Conservation (phyloP, 2,329 filamentous ascomycete genomes). For the Calcarisporium arbuscula region DNA sequence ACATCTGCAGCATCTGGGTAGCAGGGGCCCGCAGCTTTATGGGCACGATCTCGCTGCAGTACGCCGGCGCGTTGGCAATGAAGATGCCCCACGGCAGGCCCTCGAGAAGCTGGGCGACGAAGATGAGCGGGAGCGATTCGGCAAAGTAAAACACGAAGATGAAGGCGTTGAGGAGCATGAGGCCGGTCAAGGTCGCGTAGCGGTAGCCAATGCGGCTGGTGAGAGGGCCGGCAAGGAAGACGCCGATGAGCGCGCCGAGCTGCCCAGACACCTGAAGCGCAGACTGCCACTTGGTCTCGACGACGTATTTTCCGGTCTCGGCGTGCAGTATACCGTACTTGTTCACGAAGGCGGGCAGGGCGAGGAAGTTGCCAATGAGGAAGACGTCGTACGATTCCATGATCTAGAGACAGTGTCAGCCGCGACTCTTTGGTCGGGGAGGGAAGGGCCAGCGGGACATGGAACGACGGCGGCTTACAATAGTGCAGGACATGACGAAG, state of each 20-base stretch:
- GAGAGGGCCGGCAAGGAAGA: conserved; percentile 30
- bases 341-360: conserved; percentile 29
- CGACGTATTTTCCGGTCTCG: conserved; percentile 14
- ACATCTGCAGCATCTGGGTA: conserved; percentile 58
- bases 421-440: not conserved
- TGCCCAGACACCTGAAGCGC: conserved; percentile 27
- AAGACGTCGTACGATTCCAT: conserved; percentile 47
- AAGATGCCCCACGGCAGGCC: conserved; percentile 58
- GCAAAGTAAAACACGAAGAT: conserved; percentile 49
- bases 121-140: conserved; percentile 32
- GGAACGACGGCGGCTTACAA: too few relatives aligned
- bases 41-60: conserved; percentile 54
- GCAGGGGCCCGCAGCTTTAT: conserved; percentile 48
- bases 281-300: conserved; percentile 35
- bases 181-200: conserved; percentile 26
- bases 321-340: conserved; percentile 29
- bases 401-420: conserved; percentile 23
- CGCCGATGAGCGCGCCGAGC: conserved; percentile 28
- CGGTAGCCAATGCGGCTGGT: conserved; percentile 31
- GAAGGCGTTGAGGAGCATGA: conserved; percentile 32
- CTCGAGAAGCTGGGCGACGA: conserved; percentile 49
- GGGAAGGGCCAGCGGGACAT: too few relatives aligned
- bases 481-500: conserved; percentile 43
- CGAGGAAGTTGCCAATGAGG: conserved; percentile 40
- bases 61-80: conserved; percentile 56